A percentile compares a stretch with the other conserved stretches of the same genome.
phyloP scores from a whole-genome alignment of 768 basidiomycete species.

The Cyclocybe cylindracea region DNA sequence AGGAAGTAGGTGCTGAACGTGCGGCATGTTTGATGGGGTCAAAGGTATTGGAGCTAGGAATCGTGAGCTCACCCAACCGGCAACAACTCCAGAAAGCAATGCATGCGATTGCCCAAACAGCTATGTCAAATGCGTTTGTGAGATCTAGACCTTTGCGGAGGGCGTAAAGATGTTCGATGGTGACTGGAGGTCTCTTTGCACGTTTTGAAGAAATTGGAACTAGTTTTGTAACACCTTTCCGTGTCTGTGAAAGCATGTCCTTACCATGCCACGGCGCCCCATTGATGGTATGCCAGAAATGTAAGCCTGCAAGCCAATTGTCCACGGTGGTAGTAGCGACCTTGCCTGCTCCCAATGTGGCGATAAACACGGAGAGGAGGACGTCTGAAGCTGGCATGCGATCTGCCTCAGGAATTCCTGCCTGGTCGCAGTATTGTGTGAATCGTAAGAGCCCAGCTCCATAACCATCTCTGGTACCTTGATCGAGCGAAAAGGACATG shows the following conservation, averaged over 20 bases:
- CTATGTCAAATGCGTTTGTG: constrained; percentile 4
- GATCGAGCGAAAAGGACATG: background rate
- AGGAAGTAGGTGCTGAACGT: background rate
- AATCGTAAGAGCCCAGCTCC: constrained; percentile 32
- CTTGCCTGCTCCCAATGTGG: constrained; percentile 13
- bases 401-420: constrained; percentile 17
- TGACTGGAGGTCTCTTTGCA: constrained; percentile 12
- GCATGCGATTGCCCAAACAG: constrained; percentile 5
- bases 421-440: constrained; percentile 30
- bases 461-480: constrained; percentile 17
- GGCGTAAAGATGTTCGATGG: constrained; percentile 1
- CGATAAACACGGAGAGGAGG: constrained; percentile 27
- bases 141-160: constrained; percentile 7
- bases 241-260: constrained; percentile 19
- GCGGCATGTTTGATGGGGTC: constrained; percentile 17
- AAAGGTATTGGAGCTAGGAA: background rate
- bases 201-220: constrained; percentile 9
- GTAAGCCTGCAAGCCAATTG: constrained; percentile 27
- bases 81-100: constrained; percentile 7
- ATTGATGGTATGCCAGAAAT: constrained; percentile 36
- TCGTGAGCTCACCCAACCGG: constrained; percentile 5
- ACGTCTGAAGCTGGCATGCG: constrained; percentile 29
- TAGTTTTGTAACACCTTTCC: constrained; percentile 1
- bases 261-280: constrained; percentile 30
- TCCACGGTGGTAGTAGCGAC: constrained; percentile 20